These are phyloP conservation scores for Aspergillus panamensis DNA, from an alignment of 495 filamentous ascomycete species.

Conservation along the genomic window DNA sequence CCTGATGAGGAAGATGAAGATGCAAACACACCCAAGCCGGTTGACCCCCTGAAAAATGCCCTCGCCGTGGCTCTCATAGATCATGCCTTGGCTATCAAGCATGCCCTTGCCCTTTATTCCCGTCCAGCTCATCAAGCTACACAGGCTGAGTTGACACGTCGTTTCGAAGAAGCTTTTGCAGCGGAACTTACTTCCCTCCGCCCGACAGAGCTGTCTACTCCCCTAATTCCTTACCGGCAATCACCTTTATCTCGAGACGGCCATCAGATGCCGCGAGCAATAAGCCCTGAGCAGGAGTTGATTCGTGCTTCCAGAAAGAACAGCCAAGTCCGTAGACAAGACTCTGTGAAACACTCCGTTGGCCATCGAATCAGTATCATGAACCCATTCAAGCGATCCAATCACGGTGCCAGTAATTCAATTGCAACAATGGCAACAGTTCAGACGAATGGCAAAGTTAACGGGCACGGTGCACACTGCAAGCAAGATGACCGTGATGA, in stretches of 20 bases:
- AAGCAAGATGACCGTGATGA: conserved; percentile 32
- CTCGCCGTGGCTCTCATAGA: conserved; percentile 84
- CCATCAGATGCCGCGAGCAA: conserved; percentile 32
- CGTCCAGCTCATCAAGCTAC: conserved; percentile 58
- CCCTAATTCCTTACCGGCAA: conserved; percentile 27
- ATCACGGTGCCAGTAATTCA: conserved; percentile 36
- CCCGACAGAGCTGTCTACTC: conserved; percentile 25
- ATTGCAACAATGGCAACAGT: conserved; percentile 38
- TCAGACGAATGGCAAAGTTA: conserved; percentile 29
- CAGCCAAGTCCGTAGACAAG: conserved; percentile 30
- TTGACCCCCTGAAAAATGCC: conserved; percentile 73
- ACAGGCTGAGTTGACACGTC: conserved; percentile 50
- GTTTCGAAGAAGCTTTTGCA: conserved; percentile 48
- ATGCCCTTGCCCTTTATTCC: conserved; percentile 67
- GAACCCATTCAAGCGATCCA: conserved; percentile 46
- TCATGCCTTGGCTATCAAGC: conserved; percentile 82
- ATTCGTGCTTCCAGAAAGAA: conserved; percentile 34
- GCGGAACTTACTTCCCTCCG: conserved; percentile 40
- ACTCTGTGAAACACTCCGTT: conserved; percentile 39
- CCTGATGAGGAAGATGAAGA: conserved; percentile 41
- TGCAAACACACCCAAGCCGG: conserved; percentile 27
- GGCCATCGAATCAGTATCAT: conserved; percentile 48
- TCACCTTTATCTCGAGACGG: conserved; percentile 24
- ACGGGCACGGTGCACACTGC: conserved; percentile 17
- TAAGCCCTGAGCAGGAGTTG: conserved; percentile 40